A percentile compares a stretch with the other conserved stretches of the same genome.
Conservation (phyloP, 2,329 filamentous ascomycete species). For the Xylariaceae sp. region DNA sequence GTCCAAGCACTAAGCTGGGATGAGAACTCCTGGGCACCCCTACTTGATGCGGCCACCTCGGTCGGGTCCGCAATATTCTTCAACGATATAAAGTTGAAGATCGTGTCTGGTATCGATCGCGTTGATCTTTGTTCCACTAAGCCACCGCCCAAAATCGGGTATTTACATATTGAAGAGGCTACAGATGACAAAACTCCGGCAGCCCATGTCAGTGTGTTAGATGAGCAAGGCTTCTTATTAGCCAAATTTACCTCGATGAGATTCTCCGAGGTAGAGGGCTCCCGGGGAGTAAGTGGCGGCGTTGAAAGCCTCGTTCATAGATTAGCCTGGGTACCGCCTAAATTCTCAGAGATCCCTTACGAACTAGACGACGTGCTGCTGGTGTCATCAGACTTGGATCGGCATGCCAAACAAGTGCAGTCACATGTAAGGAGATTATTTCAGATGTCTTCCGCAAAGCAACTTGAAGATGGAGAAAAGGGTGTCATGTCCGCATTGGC, state of each 20-base stretch:
- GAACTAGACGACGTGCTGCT: conserved; percentile 36
- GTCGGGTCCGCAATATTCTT: conserved; percentile 49
- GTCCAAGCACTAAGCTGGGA: conserved; percentile 34
- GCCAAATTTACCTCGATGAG: conserved; percentile 43
- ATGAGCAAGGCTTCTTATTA: conserved; percentile 37
- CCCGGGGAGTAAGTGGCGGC: conserved; percentile 18
- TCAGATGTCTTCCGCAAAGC: neutral
- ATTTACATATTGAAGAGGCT: conserved; percentile 42
- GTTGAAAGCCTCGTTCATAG: conserved; percentile 44
- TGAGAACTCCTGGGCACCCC: conserved; percentile 36
- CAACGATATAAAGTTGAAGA: conserved; percentile 45
- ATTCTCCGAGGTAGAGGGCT: conserved; percentile 48
- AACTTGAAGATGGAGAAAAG: neutral
- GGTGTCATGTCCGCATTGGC: neutral
- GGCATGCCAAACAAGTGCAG: conserved; percentile 7
- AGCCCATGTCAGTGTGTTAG: conserved; percentile 37
- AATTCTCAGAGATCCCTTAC: conserved; percentile 36
- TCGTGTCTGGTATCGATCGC: conserved; percentile 28
- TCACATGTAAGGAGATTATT: conserved; percentile 3
- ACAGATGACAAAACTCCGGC: conserved; percentile 35
- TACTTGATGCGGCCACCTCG: conserved; percentile 50
- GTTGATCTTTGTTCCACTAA: conserved; percentile 22
- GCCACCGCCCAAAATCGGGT: conserved; percentile 43
- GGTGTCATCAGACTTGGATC: conserved; percentile 31
- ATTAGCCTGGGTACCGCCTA: conserved; percentile 46